Evolutionary conservation across 441 rosid species (phyloP), one percentile per base, ranked within the genome.

Genomic region (Manihot esculenta): DNA sequence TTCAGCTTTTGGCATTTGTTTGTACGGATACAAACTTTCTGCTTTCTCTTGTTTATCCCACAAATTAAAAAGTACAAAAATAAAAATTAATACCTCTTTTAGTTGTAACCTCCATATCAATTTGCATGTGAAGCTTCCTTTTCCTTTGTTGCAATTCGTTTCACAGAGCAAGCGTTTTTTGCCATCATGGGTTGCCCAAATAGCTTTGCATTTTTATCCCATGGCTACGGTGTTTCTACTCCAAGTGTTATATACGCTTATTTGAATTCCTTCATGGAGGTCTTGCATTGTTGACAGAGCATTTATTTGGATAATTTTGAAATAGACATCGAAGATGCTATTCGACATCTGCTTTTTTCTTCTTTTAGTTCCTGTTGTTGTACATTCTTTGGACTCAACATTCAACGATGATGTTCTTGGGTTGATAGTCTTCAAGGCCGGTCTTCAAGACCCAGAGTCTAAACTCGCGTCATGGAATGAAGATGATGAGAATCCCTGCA

Each of bases 401-500:
- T 85, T 92, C 85, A 89, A 88, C 82, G 99, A 94, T 77, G 99
- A 94, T 74, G 97, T 91, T 63, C 75, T 88, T 72, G 98, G 98
- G 33, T 79, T 94, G 71, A 88, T 94, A 73, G 97, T 90, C 55
- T 94, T 94, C 86, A 94, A 94, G 73, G 83, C 97, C 3, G 99
- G 94, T 14, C 88, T 94, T 26, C 70, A 74, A 14, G 99, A 94
- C 91, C 92, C 94, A 6, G 58, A 74, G n/a, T 78, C 86, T 18
- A 94, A 85, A 78, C 93, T 94, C 44, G 56, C 83, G 1, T 86
- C 99, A 5, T 94, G 99, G 99, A 87, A 80, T 76, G 81, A 86
- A 67, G 98, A 92, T 33, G 94, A 82, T 69, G 82, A 79, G 54
- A 82, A 76, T 64, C 89, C 97, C 53, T 94, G 99, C 81, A 74